Percentiles rank a stretch among this genome's conserved stretches.
phyloP scores from a whole-genome alignment of 106 monocot species.

The Alisma plantagoaquatica region DNA sequence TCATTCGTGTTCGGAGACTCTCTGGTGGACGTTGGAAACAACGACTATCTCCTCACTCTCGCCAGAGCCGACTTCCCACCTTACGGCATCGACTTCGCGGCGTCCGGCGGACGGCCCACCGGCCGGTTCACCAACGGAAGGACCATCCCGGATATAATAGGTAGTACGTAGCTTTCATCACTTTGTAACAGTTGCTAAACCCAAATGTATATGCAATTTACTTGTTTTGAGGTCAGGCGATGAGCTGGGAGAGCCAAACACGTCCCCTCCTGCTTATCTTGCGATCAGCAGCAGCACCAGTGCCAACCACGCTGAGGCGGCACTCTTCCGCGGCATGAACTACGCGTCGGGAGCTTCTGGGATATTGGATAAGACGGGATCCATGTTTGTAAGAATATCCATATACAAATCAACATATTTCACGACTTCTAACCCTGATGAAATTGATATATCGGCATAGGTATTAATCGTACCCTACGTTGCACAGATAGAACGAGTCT shows the following conservation, averaged over 20 bases:
- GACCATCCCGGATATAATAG: slow-evolving; percentile 42
- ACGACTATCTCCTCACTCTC: slow-evolving; percentile 44
- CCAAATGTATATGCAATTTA: neutral
- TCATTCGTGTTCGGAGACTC: slow-evolving; percentile 56
- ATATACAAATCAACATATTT: neutral
- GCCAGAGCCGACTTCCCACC: slow-evolving; percentile 42
- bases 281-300: slow-evolving; percentile 14
- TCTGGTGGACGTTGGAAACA: slow-evolving; percentile 44
- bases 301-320: neutral
- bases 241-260: slow-evolving; percentile 23
- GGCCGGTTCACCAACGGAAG: slow-evolving; percentile 55
- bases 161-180: slow-evolving; percentile 19
- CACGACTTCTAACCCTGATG: neutral
- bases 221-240: slow-evolving; percentile 22
- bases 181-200: neutral
- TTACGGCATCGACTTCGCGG: slow-evolving; percentile 40
- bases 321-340: slow-evolving; percentile 23
- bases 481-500: slow-evolving; percentile 20
- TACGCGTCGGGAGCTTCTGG: slow-evolving; percentile 50
- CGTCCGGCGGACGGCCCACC: slow-evolving; percentile 38
- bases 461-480: neutral
- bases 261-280: slow-evolving; percentile 39
- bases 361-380: slow-evolving; percentile 41
- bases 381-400: slow-evolving; percentile 33
- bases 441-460: neutral